Percentiles rank a stretch among this genome's conserved stretches.
Conservation (phyloP, 2,329 filamentous ascomycete species). For the Scopulariopsis brevicaulis region DNA sequence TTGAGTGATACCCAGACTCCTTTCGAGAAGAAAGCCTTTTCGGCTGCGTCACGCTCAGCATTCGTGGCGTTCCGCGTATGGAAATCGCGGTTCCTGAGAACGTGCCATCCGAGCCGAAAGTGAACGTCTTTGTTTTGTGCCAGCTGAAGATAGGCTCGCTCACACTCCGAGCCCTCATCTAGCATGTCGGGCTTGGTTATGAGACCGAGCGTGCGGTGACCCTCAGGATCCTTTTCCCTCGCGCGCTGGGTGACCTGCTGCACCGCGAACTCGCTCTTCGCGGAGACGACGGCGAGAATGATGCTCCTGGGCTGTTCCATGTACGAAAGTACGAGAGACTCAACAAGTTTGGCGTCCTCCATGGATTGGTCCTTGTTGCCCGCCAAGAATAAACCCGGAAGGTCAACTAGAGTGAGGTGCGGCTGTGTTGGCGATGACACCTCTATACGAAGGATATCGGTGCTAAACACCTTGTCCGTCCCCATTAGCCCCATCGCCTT, state of each 20-base stretch:
- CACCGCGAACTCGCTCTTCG: conserved; percentile 23
- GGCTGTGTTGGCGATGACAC: conserved; percentile 11
- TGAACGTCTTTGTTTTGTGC: conserved; percentile 32
- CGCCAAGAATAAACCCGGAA: conserved; percentile 29
- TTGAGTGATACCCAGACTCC: conserved; percentile 24
- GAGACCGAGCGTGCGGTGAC: conserved; percentile 26
- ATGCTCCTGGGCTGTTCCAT: conserved; percentile 27
- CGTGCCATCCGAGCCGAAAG: conserved; percentile 41
- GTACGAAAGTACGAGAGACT: conserved; percentile 24
- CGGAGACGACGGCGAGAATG: conserved; percentile 29
- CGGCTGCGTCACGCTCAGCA: conserved; percentile 24
- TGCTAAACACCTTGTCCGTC: conserved; percentile 8
- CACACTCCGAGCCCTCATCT: conserved; percentile 22
- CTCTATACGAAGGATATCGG: conserved; percentile 13
- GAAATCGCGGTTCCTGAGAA: conserved; percentile 33
- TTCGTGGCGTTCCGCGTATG: conserved; percentile 18
- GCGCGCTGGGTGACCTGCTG: conserved; percentile 21
- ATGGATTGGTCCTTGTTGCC: conserved; percentile 19
- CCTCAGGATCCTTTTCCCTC: conserved; percentile 17
- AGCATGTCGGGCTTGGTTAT: conserved; percentile 29
- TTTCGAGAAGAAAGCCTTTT: conserved; percentile 28
- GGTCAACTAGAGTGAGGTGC: conserved; percentile 32
- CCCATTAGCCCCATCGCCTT: conserved; percentile 10
- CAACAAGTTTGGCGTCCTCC: conserved; percentile 20
- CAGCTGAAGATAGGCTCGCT: conserved; percentile 25